phyloP scores from a whole-genome alignment of 1,284 basidiomycete genomes.

The Microbotryum lychnidis-dioicae region DNA sequence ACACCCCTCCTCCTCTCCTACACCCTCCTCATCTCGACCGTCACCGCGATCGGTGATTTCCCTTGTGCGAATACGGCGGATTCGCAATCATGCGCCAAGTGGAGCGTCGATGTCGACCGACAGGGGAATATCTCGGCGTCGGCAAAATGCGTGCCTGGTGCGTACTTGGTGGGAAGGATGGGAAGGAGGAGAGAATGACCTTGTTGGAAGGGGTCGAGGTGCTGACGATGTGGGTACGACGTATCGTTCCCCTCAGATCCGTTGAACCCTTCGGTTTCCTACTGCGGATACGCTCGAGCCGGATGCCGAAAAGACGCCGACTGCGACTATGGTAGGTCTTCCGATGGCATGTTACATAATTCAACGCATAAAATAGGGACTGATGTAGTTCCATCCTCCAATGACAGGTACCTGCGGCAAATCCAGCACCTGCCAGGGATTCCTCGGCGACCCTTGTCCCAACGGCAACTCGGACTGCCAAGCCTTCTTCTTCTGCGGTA shows the following conservation, averaged over 20 bases:
- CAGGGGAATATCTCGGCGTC: slow-evolving; percentile 24
- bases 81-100: slow-evolving; percentile 19
- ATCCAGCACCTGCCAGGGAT: slow-evolving; percentile 22
- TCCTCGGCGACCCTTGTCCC: slow-evolving; percentile 28
- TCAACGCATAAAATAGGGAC: not conserved
- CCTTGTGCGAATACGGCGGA: slow-evolving; percentile 22
- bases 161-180: not conserved
- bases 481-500: slow-evolving; percentile 33
- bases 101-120: slow-evolving; percentile 14
- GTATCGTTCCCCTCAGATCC: slow-evolving; percentile 17
- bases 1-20: slow-evolving; percentile 2
- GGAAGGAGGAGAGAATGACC: not conserved
- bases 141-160: slow-evolving; percentile 26
- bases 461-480: slow-evolving; percentile 25
- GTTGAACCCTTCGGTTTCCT: slow-evolving; percentile 24
- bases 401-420: slow-evolving; percentile 24
- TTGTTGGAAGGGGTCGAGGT: not conserved
- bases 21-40: slow-evolving; percentile 9
- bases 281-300: slow-evolving; percentile 31
- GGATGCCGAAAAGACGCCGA: slow-evolving; percentile 18
- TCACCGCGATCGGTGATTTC: slow-evolving; percentile 29
- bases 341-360: too few species aligned
- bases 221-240: not conserved
- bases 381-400: not conserved
- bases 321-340: slow-evolving; percentile 31